A percentile compares a stretch with the other conserved stretches of the same genome.
Evolutionary conservation across 2,329 filamentous ascomycete genomes (phyloP).

Genomic region (Zasmidium cellare): DNA sequence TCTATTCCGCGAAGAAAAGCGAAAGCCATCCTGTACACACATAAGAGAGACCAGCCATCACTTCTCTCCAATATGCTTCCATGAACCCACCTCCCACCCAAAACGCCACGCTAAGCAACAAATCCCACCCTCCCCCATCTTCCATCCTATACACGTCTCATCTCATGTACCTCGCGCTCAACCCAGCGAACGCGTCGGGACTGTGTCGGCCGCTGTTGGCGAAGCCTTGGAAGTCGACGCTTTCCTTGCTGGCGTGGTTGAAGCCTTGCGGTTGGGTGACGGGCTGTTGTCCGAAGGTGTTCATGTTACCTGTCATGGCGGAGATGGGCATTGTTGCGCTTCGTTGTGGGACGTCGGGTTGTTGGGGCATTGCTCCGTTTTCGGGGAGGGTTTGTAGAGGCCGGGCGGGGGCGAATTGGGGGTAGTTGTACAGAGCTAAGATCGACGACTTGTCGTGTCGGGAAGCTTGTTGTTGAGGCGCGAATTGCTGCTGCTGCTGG

Average conservation of each 20-base stretch:
- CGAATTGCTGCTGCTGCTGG: conserved; percentile 28
- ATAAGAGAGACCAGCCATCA: too few relatives aligned
- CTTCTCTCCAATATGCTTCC: too few relatives aligned
- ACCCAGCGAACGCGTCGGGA: conserved; percentile 75
- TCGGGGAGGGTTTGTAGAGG: conserved; percentile 38
- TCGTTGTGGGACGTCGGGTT: conserved; percentile 31
- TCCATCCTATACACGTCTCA: conserved; percentile 17
- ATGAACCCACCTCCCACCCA: too few relatives aligned
- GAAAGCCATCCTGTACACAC: too few relatives aligned
- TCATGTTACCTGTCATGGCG: conserved; percentile 26
- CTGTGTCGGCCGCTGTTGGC: conserved; percentile 69
- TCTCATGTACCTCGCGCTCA: conserved; percentile 58
- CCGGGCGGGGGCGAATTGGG: conserved; percentile 51
- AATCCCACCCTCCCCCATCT: neutral
- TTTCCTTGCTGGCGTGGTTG: conserved; percentile 66
- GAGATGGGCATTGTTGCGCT: conserved; percentile 41
- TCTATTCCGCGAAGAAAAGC: neutral
- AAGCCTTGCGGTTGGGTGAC: conserved; percentile 27
- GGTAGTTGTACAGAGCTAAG: conserved; percentile 70
- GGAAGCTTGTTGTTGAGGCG: conserved; percentile 39
- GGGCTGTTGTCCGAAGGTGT: conserved; percentile 33
- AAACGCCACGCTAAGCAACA: conserved; percentile 13
- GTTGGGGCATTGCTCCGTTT: conserved; percentile 30
- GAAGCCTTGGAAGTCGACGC: conserved; percentile 63
- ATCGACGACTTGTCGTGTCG: conserved; percentile 72